Conservation (phyloP, 2,329 filamentous ascomycete species). For the Ophiosphaerella korrae region DNA sequence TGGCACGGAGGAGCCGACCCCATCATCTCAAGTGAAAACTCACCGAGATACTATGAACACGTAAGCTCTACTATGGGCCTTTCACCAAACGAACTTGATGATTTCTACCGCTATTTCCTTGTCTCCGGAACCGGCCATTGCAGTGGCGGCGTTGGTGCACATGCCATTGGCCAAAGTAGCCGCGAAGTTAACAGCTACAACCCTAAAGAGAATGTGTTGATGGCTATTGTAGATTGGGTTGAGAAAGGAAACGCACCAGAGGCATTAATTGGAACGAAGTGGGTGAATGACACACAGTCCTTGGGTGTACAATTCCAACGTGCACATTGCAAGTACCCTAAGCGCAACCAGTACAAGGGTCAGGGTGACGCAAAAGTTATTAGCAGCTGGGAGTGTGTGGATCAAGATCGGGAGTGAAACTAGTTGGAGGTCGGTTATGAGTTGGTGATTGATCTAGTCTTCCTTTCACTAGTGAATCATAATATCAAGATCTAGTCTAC, state of each 20-base stretch:
- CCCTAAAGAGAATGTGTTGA: conserved; percentile 52
- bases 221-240: conserved; percentile 56
- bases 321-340: conserved; percentile 47
- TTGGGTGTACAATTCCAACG: conserved; percentile 40
- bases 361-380: conserved; percentile 33
- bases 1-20: conserved; percentile 54
- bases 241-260: conserved; percentile 52
- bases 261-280: conserved; percentile 39
- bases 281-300: conserved; percentile 33
- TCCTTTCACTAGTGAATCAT: no score
- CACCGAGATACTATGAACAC: conserved; percentile 56
- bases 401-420: background rate
- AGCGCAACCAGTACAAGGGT: conserved; percentile 41
- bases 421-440: no score
- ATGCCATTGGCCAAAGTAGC: conserved; percentile 37
- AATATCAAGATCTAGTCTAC: no score
- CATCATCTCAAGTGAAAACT: conserved; percentile 53
- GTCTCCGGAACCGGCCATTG: conserved; percentile 61
- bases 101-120: conserved; percentile 58
- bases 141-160: conserved; percentile 54
- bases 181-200: conserved; percentile 32
- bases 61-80: conserved; percentile 52
- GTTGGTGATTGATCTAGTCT: no score
- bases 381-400: conserved; percentile 43
- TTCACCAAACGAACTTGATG: conserved; percentile 42